Base-by-base conservation (phyloP, 306 rosid genomes). In the Dalbergia cochinchinensis region DNA sequence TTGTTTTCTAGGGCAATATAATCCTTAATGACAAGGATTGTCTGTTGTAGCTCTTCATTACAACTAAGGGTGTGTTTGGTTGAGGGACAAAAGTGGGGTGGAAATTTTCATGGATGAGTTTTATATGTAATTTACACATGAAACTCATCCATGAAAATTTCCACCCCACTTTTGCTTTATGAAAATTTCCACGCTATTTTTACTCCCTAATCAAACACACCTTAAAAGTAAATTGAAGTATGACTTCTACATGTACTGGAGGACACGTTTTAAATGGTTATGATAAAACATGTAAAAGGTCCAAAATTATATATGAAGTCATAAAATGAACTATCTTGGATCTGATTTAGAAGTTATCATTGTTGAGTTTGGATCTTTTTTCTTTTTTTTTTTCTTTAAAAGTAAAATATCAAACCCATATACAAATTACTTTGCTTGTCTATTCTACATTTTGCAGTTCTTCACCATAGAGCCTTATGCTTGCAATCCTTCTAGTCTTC, bases 401-500 rank as follows among this genome's bases (percentile, higher is more conserved):
- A 54, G 6, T 5, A 54, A n/a, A 54, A 62, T 72, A 18, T 18
- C 53, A 39, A 55, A 42, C 51, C 51, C 51, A n/a, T 45, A 34
- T 55, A 45, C 85, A 77, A 26, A 76, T 71, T 47, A 65, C 55
- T 82, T 82, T 88, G 65, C 31, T 45, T 60, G 79, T 71, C 54
- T 78, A 76, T 86, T 35, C 84, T 75, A 69, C 78, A 76, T 69
- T 77, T 85, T 88, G 86, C 91, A 94, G 98, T 89, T 94, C 87
- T 94, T 92, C 89, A 85, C 84, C 42, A 87, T 90, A 22, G 92
- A 92, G 78, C 98, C 98, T 55, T 87, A 84, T 92, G 92, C 97
- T 26, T 94, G 97, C 54, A 89, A 92, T 77, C 98, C 98, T 72
- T 92, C 98, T 65, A 92, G 91, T 84, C 97, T 92, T 78, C 98